These are phyloP conservation scores for Paraphoma sp. DNA, from an alignment of 2,329 filamentous ascomycete genomes.

Conservation along the genomic window DNA sequence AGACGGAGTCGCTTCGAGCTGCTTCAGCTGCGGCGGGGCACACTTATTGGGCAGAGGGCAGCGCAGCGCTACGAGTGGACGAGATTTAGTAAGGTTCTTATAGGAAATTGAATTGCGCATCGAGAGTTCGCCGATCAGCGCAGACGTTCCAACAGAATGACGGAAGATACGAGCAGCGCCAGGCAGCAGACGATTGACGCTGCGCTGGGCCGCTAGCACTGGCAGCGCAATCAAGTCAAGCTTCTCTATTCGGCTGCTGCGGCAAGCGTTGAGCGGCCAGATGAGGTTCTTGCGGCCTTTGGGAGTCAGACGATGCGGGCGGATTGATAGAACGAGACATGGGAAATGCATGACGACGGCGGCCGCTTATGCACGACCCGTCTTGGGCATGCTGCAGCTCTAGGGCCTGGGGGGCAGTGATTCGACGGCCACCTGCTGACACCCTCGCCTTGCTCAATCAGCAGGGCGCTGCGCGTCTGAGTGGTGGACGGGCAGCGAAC, in stretches of 20 bases:
- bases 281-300: conserved; percentile 14
- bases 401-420: conserved; percentile 27
- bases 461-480: conserved; percentile 30
- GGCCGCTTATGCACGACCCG: conserved; percentile 44
- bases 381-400: conserved; percentile 33
- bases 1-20: conserved; percentile 25
- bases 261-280: conserved; percentile 40
- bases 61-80: conserved; percentile 18
- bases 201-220: conserved; percentile 6
- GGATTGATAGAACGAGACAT: conserved; percentile 30
- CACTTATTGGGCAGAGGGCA: not conserved
- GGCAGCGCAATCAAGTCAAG: conserved; percentile 31
- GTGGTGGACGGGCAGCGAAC: conserved; percentile 23
- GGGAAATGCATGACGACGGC: conserved; percentile 44
- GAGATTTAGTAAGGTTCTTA: not conserved
- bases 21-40: conserved; percentile 1
- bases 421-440: conserved; percentile 43
- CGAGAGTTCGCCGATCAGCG: conserved; percentile 32
- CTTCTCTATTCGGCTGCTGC: conserved; percentile 44
- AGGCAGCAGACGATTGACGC: conserved; percentile 8
- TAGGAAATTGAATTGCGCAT: conserved; percentile 29
- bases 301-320: conserved; percentile 44
- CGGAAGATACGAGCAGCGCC: conserved; percentile 24
- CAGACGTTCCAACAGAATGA: conserved; percentile 18
- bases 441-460: conserved; percentile 41